Percentiles rank a stretch among this genome's conserved stretches.
phyloP scores from a whole-genome alignment of 148 eudicot species.

The Euryodendron excelsum region DNA sequence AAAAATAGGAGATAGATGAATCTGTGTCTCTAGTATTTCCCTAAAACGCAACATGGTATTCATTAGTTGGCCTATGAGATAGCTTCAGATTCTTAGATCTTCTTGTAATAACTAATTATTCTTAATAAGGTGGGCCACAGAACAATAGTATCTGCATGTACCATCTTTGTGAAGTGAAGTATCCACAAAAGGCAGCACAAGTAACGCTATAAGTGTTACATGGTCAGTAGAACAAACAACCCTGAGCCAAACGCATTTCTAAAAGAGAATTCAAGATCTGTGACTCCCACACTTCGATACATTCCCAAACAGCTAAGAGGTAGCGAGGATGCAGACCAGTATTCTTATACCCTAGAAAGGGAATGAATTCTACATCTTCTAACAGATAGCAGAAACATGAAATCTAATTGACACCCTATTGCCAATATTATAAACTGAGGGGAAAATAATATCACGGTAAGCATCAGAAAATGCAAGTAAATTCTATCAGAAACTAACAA shows the following conservation, averaged over 20 bases:
- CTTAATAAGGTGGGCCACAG: too few species aligned
- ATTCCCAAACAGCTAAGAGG: neutral
- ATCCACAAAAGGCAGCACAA: neutral
- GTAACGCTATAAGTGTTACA: neutral
- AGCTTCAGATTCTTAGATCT: too few species aligned
- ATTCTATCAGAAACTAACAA: too few species aligned
- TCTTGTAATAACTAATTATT: too few species aligned
- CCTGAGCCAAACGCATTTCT: neutral
- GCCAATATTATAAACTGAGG: neutral
- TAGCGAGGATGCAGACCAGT: neutral
- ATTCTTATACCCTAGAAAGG: neutral
- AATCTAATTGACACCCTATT: neutral
- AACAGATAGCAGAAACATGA: neutral
- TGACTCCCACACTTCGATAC: neutral
- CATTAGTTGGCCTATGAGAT: too few species aligned
- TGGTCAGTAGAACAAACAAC: neutral
- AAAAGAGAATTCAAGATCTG: neutral
- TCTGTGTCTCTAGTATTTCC: too few species aligned
- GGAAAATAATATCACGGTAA: neutral
- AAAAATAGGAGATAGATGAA: neutral
- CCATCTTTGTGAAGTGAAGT: neutral
- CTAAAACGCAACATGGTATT: too few species aligned
- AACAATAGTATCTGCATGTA: neutral
- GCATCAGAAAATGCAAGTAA: neutral
- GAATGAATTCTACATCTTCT: neutral